Percentiles rank a stretch among this genome's conserved stretches.
These are phyloP conservation scores for Citrullus amarus DNA, from an alignment of 306 rosid species.

Conservation along the genomic window DNA sequence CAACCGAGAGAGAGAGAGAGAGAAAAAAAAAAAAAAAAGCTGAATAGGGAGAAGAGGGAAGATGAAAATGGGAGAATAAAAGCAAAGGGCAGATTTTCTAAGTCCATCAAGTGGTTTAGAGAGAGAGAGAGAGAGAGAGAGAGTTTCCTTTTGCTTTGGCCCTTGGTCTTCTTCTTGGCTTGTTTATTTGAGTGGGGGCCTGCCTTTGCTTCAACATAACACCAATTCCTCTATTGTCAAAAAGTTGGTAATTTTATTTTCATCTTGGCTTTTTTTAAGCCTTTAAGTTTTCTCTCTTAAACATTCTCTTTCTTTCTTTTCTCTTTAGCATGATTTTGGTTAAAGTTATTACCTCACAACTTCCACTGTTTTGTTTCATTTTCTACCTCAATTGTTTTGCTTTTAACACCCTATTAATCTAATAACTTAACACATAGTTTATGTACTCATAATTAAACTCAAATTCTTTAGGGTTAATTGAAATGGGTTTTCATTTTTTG, in stretches of 20 bases:
- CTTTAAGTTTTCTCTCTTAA: not conserved
- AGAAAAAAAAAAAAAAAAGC: not conserved
- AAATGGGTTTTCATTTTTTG: too few relatives aligned
- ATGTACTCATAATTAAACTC: too few relatives aligned
- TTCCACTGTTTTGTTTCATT: constrained; percentile 5
- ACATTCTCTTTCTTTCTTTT: not conserved
- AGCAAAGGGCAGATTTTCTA: constrained; percentile 8
- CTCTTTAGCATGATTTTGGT: not conserved
- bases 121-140: not conserved
- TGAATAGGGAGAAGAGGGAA: not conserved
- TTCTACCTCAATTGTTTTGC: constrained; percentile 10
- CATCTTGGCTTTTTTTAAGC: not conserved
- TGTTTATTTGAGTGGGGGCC: constrained; percentile 35
- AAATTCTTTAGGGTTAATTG: too few relatives aligned
- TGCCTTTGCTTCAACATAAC: constrained; percentile 57
- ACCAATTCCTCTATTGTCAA: constrained; percentile 31
- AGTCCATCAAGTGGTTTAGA: constrained; percentile 5
- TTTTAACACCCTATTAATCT: constrained; percentile 14
- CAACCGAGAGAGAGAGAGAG: too few relatives aligned
- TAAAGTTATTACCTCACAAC: constrained; percentile 24
- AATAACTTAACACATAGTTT: too few relatives aligned
- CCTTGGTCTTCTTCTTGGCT: constrained; percentile 1
- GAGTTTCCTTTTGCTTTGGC: constrained; percentile 21
- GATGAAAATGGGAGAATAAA: not conserved
- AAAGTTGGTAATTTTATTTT: constrained; percentile 6